These are phyloP conservation scores for Lagenidium giganteum DNA, from an alignment of 352 stramenopile genomes.

Conservation along the genomic window DNA sequence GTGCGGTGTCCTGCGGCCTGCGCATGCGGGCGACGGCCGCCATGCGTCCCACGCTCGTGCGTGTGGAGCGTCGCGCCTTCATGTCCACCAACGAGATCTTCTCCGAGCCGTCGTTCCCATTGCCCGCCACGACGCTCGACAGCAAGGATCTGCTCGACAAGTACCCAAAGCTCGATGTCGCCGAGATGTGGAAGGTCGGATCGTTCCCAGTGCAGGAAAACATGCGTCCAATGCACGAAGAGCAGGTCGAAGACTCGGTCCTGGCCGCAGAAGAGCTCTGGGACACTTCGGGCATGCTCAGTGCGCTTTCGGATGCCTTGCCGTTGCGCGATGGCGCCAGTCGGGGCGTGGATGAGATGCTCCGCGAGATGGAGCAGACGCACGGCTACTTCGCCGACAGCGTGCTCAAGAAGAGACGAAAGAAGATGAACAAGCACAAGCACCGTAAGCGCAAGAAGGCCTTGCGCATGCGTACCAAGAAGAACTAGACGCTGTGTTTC, in stretches of 20 bases:
- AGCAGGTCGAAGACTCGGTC: conserved; percentile 12
- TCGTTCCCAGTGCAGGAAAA: conserved; percentile 52
- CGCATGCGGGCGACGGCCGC: neutral
- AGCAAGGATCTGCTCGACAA: conserved; percentile 50
- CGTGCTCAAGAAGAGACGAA: conserved; percentile 87
- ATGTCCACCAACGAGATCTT: conserved; percentile 73
- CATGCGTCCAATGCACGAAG: conserved; percentile 8
- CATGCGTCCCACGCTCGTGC: conserved; percentile 1
- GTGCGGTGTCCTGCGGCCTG: conserved; percentile 10
- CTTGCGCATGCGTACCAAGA: conserved; percentile 85
- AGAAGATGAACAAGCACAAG: conserved; percentile 95
- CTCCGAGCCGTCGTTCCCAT: conserved; percentile 54
- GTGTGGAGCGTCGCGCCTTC: conserved; percentile 36
- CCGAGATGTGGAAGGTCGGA: conserved; percentile 73
- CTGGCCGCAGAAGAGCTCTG: conserved; percentile 48
- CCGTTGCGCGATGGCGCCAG: conserved; percentile 40
- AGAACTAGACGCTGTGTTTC: conserved; percentile 54
- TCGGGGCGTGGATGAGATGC: conserved; percentile 44
- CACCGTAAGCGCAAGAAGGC: conserved; percentile 88
- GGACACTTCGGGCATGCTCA: conserved; percentile 82
- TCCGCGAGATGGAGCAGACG: conserved; percentile 51
- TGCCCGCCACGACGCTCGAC: conserved; percentile 25
- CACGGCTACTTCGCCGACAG: conserved; percentile 76
- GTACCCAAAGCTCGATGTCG: conserved; percentile 52
- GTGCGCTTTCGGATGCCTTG: conserved; percentile 48